A percentile compares a stretch with the other conserved stretches of the same genome.
Evolutionary conservation across 148 eudicot genomes (phyloP).

Genomic region (Cornus controversa): DNA sequence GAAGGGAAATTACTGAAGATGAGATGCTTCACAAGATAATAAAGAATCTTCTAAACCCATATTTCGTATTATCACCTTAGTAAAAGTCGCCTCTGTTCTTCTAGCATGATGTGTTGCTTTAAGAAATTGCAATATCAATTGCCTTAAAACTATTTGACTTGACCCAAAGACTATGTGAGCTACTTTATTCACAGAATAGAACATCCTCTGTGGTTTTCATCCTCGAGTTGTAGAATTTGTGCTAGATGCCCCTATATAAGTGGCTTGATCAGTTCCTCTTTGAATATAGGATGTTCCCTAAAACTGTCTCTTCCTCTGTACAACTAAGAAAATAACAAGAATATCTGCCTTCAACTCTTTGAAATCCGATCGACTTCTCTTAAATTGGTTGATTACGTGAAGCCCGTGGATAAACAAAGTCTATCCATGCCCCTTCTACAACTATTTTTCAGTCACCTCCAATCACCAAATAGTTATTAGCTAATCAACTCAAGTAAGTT

Average conservation of each 20-base stretch:
- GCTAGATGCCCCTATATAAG: too few species aligned
- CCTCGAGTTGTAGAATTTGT: too few species aligned
- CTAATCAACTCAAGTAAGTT: conserved; percentile 1
- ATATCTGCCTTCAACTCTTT: background rate
- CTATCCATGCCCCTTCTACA: conserved; percentile 1
- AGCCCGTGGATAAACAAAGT: background rate
- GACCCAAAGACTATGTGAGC: background rate
- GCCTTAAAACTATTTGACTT: background rate
- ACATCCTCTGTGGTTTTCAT: background rate
- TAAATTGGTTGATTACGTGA: background rate
- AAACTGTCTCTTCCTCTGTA: background rate
- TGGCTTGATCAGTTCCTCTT: background rate
- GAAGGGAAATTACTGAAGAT: background rate
- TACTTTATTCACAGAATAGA: background rate
- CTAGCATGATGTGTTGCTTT: background rate
- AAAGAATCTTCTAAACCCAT: background rate
- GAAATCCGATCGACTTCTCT: background rate
- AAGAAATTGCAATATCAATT: background rate
- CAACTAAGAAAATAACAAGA: background rate
- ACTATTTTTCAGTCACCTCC: conserved; percentile 3
- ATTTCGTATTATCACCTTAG: background rate
- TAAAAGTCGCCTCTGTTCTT: background rate
- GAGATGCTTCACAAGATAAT: background rate
- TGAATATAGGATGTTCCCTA: background rate
- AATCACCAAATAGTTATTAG: background rate